Base-by-base conservation (phyloP, 2,329 filamentous ascomycete genomes). In the Rhexocercosporidium sp. region DNA sequence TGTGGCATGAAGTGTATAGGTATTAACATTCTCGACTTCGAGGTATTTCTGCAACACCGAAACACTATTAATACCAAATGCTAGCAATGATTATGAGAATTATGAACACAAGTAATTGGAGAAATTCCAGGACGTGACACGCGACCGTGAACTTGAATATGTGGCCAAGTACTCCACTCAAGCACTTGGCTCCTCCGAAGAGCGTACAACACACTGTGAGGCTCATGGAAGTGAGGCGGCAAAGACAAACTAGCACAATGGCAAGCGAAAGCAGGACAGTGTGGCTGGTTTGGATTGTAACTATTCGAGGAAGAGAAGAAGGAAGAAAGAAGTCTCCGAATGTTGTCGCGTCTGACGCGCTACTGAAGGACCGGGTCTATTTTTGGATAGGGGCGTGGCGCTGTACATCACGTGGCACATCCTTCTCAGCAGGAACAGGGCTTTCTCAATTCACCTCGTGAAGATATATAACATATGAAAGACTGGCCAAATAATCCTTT, bases 261-360 rank as follows among this genome's bases (percentile, higher is more conserved):
- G 9, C 34, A 37, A 37, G 34, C 4, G 34, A 37, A 2, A 11
- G 34, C 34, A 7, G 34, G 34, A 11, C 12, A 37, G n/a, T 20
- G 41, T 44, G 16, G n/a, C 18, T 20, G 51, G 18, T 7, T n/a
- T 20, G 53, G 16, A n/a, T 20, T 41, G 53, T 12, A 39, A 22
- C 53, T 57, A 39, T 39, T 27, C 53, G 41, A 12, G 25, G 12
- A 29, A 57, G 3, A 14, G 6, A n/a, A 37, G 16, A 57, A 14
- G 14, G 31, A 18, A 57, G 53, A 57, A 18, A 57, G 53, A 57
- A 57, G 31, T 39, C 31, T 41, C 53, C 53, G 53, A 57, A 39
- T 41, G n/a, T 56, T 37, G 47, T 57, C 27, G 53, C 53, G 53
- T 57, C 53, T 57, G 29, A 37, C 53, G 31, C 53, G 53, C 53